Percentiles rank a stretch among this genome's conserved stretches.
Evolutionary conservation across 176 grass and related monocot species (phyloP).

Genomic region (Oryza nivara): DNA sequence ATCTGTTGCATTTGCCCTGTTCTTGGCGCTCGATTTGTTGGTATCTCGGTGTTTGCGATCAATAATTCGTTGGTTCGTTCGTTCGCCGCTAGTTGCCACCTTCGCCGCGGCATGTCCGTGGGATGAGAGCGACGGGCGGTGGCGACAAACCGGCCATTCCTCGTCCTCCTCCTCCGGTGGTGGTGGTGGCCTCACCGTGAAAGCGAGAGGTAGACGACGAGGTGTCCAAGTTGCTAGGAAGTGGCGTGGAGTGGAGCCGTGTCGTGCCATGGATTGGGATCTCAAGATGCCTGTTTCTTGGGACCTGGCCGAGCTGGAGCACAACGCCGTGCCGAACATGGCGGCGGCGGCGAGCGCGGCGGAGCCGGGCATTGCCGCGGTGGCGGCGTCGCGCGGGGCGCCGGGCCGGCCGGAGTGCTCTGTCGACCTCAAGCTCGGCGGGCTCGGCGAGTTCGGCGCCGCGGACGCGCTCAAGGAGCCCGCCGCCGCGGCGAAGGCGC

Average conservation of each 20-base stretch:
- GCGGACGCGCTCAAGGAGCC: constrained; percentile 27
- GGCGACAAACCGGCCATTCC: constrained; percentile 38
- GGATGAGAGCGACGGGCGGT: constrained; percentile 31
- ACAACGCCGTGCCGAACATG: constrained; percentile 43
- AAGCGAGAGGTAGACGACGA: background rate
- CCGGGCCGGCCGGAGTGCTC: constrained; percentile 56
- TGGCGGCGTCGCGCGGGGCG: constrained; percentile 28
- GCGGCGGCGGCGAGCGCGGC: background rate
- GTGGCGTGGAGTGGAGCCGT: no score
- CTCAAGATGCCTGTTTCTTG: constrained; percentile 80
- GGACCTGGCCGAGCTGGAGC: constrained; percentile 67
- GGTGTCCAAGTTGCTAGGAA: background rate
- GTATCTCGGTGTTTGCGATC: background rate
- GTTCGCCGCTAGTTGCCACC: constrained; percentile 37
- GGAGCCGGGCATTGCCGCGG: constrained; percentile 41
- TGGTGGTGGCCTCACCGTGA: constrained; percentile 20
- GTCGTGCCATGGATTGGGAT: constrained; percentile 83
- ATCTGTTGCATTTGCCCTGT: constrained; percentile 45
- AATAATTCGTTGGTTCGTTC: constrained; percentile 42
- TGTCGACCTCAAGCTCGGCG: constrained; percentile 91
- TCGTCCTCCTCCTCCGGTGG: background rate
- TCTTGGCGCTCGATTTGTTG: constrained; percentile 38
- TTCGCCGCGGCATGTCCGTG: constrained; percentile 38
- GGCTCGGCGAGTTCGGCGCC: constrained; percentile 55
- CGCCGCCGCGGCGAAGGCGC: constrained; percentile 18